A percentile compares a stretch with the other conserved stretches of the same genome.
phyloP scores from a whole-genome alignment of 805 yeast species.

The Candida taoyuanica region DNA sequence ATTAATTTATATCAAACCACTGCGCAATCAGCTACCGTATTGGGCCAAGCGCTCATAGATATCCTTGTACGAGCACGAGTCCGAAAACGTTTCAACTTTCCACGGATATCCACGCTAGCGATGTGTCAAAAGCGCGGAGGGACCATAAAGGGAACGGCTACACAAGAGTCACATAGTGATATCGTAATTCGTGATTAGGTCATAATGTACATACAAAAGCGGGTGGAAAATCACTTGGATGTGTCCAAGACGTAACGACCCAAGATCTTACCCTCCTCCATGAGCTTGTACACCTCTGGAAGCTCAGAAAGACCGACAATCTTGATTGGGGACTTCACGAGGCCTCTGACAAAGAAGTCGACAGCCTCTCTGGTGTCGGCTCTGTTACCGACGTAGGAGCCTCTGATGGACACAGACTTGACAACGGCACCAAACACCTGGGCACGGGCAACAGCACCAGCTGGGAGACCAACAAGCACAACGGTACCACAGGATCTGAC shows the following conservation, averaged over 20 bases:
- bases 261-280: conserved; percentile 50
- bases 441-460: conserved; percentile 42
- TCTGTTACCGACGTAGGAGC: conserved; percentile 28
- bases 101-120: background rate
- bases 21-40: conserved; percentile 6
- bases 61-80: too few relatives aligned
- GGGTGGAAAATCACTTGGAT: conserved; percentile 45
- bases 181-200: background rate
- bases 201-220: conserved; percentile 1
- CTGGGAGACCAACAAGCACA: conserved; percentile 58
- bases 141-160: too few relatives aligned
- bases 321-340: conserved; percentile 58
- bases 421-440: conserved; percentile 47
- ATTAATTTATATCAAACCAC: too few relatives aligned
- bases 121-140: too few relatives aligned
- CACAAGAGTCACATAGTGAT: background rate
- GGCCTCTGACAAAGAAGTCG: conserved; percentile 63
- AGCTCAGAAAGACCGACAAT: conserved; percentile 51
- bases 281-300: conserved; percentile 46
- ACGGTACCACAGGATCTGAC: conserved; percentile 58
- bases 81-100: too few relatives aligned
- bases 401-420: conserved; percentile 42
- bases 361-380: conserved; percentile 55
- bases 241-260: conserved; percentile 88
- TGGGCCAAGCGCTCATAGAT: background rate